Evolutionary conservation across 805 yeast genomes (phyloP).

Genomic region (Candida maris): DNA sequence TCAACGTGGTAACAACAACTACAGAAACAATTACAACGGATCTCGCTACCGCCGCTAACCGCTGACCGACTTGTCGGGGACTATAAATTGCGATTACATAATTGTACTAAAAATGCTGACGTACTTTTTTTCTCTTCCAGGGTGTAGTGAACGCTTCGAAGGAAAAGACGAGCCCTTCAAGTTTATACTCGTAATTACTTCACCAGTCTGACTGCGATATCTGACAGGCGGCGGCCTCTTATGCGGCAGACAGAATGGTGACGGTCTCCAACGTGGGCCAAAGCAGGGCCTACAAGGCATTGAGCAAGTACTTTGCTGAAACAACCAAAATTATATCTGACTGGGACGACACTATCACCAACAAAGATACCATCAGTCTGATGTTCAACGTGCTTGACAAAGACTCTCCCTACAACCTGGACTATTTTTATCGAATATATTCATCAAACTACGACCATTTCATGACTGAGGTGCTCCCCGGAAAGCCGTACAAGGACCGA

Average conservation of each 20-base stretch:
- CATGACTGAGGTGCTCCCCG: slow-evolving; percentile 15
- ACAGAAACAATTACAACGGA: slow-evolving; percentile 4
- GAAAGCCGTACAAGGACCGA: slow-evolving; percentile 28
- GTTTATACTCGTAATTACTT: too few species aligned
- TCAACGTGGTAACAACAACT: slow-evolving; percentile 10
- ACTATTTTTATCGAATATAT: slow-evolving; percentile 43
- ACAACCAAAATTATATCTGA: slow-evolving; percentile 41
- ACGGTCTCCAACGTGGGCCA: too few species aligned
- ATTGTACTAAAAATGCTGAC: too few species aligned
- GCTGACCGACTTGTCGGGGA: too few species aligned
- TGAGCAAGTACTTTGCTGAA: slow-evolving; percentile 12
- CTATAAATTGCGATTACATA: too few species aligned
- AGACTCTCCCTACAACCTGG: slow-evolving; percentile 36
- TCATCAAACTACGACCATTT: slow-evolving; percentile 34
- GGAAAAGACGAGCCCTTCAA: too few species aligned
- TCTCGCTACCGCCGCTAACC: slow-evolving; percentile 6
- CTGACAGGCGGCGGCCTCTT: too few species aligned
- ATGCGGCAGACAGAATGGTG: too few species aligned
- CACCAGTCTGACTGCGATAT: too few species aligned
- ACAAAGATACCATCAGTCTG: slow-evolving; percentile 48
- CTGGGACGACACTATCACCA: slow-evolving; percentile 67
- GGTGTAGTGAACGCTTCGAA: too few species aligned
- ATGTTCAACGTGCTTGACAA: slow-evolving; percentile 48
- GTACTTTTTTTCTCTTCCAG: too few species aligned
- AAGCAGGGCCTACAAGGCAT: slow-evolving; percentile 10